Conservation (phyloP, 345 rosid genomes). For the Dimocarpus longan region DNA sequence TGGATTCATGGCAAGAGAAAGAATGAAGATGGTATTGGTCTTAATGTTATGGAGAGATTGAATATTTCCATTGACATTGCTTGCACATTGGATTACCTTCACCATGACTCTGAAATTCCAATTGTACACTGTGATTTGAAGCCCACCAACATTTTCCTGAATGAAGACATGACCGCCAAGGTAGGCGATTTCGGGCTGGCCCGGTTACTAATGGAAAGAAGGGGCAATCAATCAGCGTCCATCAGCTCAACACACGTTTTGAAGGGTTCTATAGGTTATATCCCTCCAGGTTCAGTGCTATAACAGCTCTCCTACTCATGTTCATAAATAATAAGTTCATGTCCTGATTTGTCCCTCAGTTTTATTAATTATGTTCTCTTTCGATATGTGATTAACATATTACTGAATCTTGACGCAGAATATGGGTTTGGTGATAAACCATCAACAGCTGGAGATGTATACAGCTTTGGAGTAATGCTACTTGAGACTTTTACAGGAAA, state of each 20-base stretch:
- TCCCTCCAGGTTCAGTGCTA: conserved; percentile 52
- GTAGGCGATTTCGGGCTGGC: conserved; percentile 64
- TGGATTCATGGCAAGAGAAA: conserved; percentile 46
- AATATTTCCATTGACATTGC: conserved; percentile 51
- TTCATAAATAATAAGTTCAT: not conserved
- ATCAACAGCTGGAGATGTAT: conserved; percentile 54
- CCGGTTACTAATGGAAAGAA: conserved; percentile 29
- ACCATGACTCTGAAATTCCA: conserved; percentile 46
- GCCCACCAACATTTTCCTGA: conserved; percentile 45
- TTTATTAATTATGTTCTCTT: too few relatives aligned
- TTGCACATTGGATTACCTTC: conserved; percentile 50
- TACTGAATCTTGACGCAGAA: conserved; percentile 33
- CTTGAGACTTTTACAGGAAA: conserved; percentile 48
- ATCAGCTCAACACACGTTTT: conserved; percentile 39
- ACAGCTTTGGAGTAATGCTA: conserved; percentile 46
- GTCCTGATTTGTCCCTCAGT: too few relatives aligned
- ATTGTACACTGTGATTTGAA: conserved; percentile 65
- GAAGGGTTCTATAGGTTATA: conserved; percentile 57
- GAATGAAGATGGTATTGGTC: conserved; percentile 32
- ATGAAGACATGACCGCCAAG: conserved; percentile 50
- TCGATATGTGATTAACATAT: not conserved
- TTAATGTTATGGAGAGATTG: conserved; percentile 47
- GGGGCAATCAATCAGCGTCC: conserved; percentile 23
- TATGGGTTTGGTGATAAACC: conserved; percentile 50
- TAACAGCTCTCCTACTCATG: not conserved